A percentile compares a stretch with the other conserved stretches of the same genome.
Evolutionary conservation across 257 asterid genomes (phyloP).

Genomic region (Gardenia jasminoides): DNA sequence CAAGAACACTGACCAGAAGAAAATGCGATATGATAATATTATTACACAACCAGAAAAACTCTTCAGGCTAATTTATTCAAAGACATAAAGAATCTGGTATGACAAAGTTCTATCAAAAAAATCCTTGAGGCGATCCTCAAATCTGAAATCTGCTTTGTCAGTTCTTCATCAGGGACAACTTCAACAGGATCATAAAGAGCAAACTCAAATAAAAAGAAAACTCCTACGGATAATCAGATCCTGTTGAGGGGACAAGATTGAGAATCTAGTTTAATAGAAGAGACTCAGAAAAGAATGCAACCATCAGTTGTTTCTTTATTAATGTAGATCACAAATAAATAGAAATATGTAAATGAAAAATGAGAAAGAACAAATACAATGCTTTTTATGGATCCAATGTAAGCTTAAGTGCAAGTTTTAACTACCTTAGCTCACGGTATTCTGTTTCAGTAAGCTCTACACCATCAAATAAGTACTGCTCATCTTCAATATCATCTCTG

Average conservation of each 20-base stretch:
- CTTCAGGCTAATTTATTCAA: neutral
- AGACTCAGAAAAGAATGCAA: neutral
- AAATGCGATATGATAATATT: neutral
- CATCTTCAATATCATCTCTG: slow-evolving; percentile 76
- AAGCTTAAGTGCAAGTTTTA: slow-evolving; percentile 7
- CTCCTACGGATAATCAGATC: neutral
- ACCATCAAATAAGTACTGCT: slow-evolving; percentile 63
- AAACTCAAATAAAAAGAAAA: neutral
- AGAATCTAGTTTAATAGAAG: neutral
- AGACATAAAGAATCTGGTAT: neutral
- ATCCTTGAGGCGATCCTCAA: neutral
- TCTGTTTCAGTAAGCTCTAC: slow-evolving; percentile 61
- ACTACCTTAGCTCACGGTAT: slow-evolving; percentile 53
- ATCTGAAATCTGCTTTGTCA: neutral
- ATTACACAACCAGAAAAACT: neutral
- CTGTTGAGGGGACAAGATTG: neutral
- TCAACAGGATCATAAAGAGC: neutral
- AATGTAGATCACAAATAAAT: too few species aligned
- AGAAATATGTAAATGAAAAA: neutral
- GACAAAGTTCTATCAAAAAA: neutral
- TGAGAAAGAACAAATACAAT: neutral
- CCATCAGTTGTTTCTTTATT: neutral
- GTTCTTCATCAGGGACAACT: neutral
- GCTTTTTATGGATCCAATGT: neutral
- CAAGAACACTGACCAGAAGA: neutral